phyloP scores from a whole-genome alignment of 768 basidiomycete species.

The Mycena alexandri region DNA sequence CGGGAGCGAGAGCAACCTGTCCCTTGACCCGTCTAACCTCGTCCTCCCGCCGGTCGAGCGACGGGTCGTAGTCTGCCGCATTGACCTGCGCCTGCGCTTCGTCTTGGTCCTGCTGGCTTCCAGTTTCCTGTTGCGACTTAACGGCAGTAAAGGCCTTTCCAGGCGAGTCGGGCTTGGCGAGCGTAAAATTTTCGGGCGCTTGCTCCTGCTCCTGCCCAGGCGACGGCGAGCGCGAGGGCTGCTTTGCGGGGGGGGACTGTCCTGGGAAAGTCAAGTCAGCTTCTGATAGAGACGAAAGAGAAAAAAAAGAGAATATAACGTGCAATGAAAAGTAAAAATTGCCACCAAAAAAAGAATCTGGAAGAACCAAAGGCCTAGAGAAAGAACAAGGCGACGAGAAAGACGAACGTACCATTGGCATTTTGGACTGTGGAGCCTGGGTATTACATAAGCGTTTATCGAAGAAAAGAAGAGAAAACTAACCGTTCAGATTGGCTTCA shows the following conservation, averaged over 20 bases:
- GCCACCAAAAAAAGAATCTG: not conserved
- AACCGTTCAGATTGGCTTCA: constrained; percentile 10
- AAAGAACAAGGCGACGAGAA: not conserved
- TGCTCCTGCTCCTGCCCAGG: constrained; percentile 35
- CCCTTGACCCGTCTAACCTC: constrained; percentile 72
- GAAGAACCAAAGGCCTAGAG: not conserved
- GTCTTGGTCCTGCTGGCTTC: constrained; percentile 8
- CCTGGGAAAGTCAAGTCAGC: constrained; percentile 6
- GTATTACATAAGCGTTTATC: constrained; percentile 5
- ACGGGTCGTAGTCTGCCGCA: constrained; percentile 38
- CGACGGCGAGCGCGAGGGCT: constrained; percentile 34
- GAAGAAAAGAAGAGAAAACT: not conserved
- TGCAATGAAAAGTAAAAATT: not conserved
- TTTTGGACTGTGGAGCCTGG: constrained; percentile 26
- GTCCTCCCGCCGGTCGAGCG: constrained; percentile 84
- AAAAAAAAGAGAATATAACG: not conserved
- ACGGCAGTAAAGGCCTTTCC: constrained; percentile 9
- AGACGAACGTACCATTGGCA: constrained; percentile 25
- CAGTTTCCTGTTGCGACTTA: constrained; percentile 2
- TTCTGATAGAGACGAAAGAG: not conserved
- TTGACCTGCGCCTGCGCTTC: constrained; percentile 29
- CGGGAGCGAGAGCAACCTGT: constrained; percentile 22
- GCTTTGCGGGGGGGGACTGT: constrained; percentile 25
- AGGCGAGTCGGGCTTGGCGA: constrained; percentile 35
- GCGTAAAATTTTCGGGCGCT: constrained; percentile 29